Percentiles rank a stretch among this genome's conserved stretches.
Evolutionary conservation across 2,329 filamentous ascomycete species (phyloP).

Genomic region (Microsporum audouinii): DNA sequence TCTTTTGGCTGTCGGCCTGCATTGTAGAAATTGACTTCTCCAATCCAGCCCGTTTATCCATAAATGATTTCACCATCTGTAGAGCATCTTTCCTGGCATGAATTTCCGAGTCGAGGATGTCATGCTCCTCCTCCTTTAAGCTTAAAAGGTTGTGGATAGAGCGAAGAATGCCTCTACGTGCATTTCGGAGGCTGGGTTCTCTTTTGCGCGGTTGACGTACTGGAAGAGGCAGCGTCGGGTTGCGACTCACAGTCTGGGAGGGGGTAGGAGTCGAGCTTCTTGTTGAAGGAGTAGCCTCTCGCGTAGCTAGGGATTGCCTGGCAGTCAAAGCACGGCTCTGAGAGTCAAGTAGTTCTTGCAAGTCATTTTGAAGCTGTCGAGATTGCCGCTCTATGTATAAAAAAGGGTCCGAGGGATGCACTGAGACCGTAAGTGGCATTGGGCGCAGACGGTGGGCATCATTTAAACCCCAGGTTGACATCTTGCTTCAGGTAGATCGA

Average conservation of each 20-base stretch:
- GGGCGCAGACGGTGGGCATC: slow-evolving; percentile 14
- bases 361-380: slow-evolving; percentile 44
- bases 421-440: slow-evolving; percentile 23
- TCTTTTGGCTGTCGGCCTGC: slow-evolving; percentile 35
- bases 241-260: slow-evolving; percentile 22
- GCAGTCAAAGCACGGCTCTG: slow-evolving; percentile 48
- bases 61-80: slow-evolving; percentile 41
- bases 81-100: slow-evolving; percentile 38
- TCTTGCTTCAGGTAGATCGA: neutral
- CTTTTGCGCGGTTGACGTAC: slow-evolving; percentile 31
- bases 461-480: slow-evolving; percentile 1
- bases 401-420: slow-evolving; percentile 32
- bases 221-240: slow-evolving; percentile 28
- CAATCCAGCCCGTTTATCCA: slow-evolving; percentile 39
- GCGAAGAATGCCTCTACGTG: slow-evolving; percentile 45
- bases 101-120: slow-evolving; percentile 37
- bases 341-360: slow-evolving; percentile 50
- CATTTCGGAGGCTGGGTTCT: slow-evolving; percentile 42
- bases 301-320: slow-evolving; percentile 31
- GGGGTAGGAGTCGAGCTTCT: slow-evolving; percentile 32
- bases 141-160: slow-evolving; percentile 46
- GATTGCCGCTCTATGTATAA: slow-evolving; percentile 43
- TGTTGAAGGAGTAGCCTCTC: slow-evolving; percentile 36
- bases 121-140: slow-evolving; percentile 47
- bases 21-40: slow-evolving; percentile 42